phyloP scores from a whole-genome alignment of 169 alveolate genomes.

The Blepharisma undulans region DNA sequence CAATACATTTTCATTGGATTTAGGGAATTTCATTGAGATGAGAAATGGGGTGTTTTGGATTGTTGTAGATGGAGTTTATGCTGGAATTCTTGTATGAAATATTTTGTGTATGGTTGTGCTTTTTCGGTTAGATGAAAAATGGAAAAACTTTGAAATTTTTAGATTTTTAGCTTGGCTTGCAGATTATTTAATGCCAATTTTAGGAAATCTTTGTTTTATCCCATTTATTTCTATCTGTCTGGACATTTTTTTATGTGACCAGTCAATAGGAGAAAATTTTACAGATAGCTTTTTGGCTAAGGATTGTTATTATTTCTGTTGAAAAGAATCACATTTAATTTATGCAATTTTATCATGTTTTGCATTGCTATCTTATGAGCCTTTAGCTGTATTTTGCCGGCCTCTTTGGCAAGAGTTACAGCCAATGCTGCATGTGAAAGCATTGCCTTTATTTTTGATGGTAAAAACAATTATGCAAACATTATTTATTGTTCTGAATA shows the following conservation, averaged over 20 bases:
- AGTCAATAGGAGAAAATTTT: not conserved
- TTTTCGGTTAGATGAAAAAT: not conserved
- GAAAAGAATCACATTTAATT: conserved; percentile 6
- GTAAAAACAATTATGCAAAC: not conserved
- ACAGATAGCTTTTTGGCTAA: conserved; percentile 21
- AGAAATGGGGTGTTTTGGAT: conserved; percentile 24
- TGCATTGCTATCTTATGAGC: not conserved
- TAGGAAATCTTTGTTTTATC: not conserved
- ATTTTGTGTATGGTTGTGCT: not conserved
- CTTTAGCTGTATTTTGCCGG: not conserved
- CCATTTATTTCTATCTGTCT: not conserved
- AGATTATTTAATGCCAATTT: conserved; percentile 9
- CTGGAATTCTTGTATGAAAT: not conserved
- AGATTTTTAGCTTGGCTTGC: not conserved
- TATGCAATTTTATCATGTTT: conserved; percentile 4
- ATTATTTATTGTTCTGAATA: not conserved
- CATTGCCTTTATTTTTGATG: not conserved
- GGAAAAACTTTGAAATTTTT: not conserved
- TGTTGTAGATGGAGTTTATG: not conserved
- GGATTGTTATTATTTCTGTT: conserved; percentile 28
- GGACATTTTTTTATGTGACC: not conserved
- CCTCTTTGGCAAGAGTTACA: conserved; percentile 30
- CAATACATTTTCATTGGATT: not conserved
- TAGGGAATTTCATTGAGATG: not conserved
- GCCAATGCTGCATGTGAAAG: not conserved